phyloP scores from a whole-genome alignment of 129 eudicot species.

The Centrapalus pauciflorus region DNA sequence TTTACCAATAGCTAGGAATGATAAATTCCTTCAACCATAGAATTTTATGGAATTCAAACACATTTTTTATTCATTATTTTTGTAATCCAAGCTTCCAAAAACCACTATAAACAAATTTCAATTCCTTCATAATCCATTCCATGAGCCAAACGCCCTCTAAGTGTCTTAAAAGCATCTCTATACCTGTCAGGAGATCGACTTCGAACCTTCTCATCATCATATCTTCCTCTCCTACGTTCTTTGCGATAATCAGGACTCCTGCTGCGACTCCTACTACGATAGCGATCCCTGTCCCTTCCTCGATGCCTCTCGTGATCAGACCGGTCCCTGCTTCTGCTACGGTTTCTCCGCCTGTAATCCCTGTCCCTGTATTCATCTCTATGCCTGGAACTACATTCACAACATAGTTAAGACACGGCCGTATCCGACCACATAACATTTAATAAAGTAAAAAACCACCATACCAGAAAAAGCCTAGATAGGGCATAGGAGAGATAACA shows the following conservation, averaged over 20 bases:
- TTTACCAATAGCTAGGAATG: too few relatives aligned
- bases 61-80: too few relatives aligned
- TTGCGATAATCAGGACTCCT: conserved; percentile 72
- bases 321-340: conserved; percentile 83
- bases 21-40: too few relatives aligned
- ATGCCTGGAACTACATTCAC: conserved; percentile 38
- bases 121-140: too few relatives aligned
- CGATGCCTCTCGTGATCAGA: conserved; percentile 54
- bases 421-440: not conserved
- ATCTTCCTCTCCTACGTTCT: conserved; percentile 76
- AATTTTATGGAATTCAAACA: too few relatives aligned
- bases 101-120: too few relatives aligned
- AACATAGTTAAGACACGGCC: not conserved
- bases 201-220: conserved; percentile 65
- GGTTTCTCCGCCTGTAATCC: conserved; percentile 70
- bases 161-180: not conserved
- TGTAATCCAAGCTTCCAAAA: too few relatives aligned
- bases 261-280: conserved; percentile 72
- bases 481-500: not conserved
- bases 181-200: conserved; percentile 83
- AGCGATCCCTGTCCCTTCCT: conserved; percentile 63
- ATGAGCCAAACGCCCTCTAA: too few relatives aligned
- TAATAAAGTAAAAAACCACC: not conserved
- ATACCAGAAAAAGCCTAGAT: not conserved
- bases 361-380: conserved; percentile 64